These are phyloP conservation scores for Saturnispora besseyi DNA, from an alignment of 805 yeast species.

Conservation along the genomic window DNA sequence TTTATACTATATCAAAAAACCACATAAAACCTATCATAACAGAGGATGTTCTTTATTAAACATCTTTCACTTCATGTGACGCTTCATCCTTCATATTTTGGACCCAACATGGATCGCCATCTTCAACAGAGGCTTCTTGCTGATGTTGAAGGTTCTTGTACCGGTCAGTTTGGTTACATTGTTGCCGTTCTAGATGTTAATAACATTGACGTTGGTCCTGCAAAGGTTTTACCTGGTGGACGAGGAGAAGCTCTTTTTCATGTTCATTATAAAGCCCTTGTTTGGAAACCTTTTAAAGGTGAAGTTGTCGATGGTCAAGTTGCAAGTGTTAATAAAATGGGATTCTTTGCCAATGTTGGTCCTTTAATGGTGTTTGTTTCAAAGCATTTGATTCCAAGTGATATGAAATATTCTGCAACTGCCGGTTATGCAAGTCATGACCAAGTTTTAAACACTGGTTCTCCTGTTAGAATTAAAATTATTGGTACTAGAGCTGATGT, in stretches of 20 bases:
- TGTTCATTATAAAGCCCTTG: conserved; percentile 92
- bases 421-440: conserved; percentile 97
- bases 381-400: conserved; percentile 89
- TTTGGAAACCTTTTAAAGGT: conserved; percentile 97
- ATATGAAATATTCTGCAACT: conserved; percentile 87
- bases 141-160: conserved; percentile 97
- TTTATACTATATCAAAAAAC: neutral
- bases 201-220: conserved; percentile 91
- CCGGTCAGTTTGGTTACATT: conserved; percentile 97
- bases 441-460: conserved; percentile 89
- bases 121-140: conserved; percentile 81
- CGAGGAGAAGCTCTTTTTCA: conserved; percentile 94
- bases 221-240: conserved; percentile 74
- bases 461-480: conserved; percentile 86
- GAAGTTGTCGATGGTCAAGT: conserved; percentile 98
- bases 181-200: conserved; percentile 92
- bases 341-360: conserved; percentile 96
- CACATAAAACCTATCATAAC: neutral
- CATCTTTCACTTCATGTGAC: conserved; percentile 88
- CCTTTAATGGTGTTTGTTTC: conserved; percentile 92
- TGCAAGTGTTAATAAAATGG: conserved; percentile 87
- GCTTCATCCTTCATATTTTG: conserved; percentile 94
- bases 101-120: conserved; percentile 95
- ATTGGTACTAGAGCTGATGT: conserved; percentile 98
- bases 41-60: conserved; percentile 39